Evolutionary conservation across 371 early-diverging fungal species (phyloP).

Genomic region (Circinella umbellata): DNA sequence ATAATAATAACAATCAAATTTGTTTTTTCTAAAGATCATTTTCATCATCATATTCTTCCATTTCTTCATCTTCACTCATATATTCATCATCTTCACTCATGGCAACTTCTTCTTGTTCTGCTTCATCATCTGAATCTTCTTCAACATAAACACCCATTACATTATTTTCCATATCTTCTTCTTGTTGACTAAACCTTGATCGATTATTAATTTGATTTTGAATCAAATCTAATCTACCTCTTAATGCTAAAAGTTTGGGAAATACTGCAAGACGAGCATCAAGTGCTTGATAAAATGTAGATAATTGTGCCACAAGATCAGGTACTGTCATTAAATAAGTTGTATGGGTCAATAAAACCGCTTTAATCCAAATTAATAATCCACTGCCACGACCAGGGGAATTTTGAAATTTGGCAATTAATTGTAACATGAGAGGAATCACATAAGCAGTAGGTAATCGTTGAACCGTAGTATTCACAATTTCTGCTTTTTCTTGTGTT

Average conservation of each 20-base stretch:
- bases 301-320: constrained; percentile 64
- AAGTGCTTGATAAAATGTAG: constrained; percentile 74
- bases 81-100: constrained; percentile 16
- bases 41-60: constrained; percentile 9
- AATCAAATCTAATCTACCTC: constrained; percentile 82
- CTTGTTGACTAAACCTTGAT: constrained; percentile 48
- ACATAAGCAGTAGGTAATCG: constrained; percentile 74
- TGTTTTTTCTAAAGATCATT: constrained; percentile 4
- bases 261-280: constrained; percentile 67
- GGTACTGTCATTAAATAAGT: constrained; percentile 76
- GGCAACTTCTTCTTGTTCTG: constrained; percentile 26
- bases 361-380: constrained; percentile 79
- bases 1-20: no score
- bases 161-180: constrained; percentile 13
- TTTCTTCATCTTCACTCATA: constrained; percentile 11
- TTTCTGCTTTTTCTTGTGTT: constrained; percentile 60
- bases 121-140: constrained; percentile 62
- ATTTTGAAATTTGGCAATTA: constrained; percentile 69
- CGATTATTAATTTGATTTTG: constrained; percentile 71
- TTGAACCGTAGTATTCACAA: constrained; percentile 72
- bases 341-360: constrained; percentile 71
- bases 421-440: constrained; percentile 72
- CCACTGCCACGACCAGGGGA: constrained; percentile 68
- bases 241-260: constrained; percentile 66
- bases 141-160: constrained; percentile 56